Percentiles rank a stretch among this genome's conserved stretches.
These are phyloP conservation scores for Pilobolus umbonatus DNA, from an alignment of 192 early-diverging fungal species.

Conservation along the genomic window DNA sequence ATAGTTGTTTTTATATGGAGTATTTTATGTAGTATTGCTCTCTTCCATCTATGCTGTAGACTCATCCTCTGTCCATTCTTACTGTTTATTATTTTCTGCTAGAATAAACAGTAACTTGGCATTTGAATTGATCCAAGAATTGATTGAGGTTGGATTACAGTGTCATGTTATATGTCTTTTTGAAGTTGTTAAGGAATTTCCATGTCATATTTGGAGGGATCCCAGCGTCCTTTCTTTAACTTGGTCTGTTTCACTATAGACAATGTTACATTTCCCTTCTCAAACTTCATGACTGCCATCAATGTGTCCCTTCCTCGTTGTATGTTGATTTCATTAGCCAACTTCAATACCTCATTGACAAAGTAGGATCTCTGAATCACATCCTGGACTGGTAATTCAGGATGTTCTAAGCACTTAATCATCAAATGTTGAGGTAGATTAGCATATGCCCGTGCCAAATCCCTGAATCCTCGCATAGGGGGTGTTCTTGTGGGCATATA, in stretches of 20 bases:
- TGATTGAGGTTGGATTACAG: no score
- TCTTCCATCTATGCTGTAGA: no score
- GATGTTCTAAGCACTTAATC: slow-evolving; percentile 20
- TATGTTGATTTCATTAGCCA: background rate
- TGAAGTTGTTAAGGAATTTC: no score
- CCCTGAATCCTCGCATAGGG: slow-evolving; percentile 9
- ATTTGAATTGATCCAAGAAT: no score
- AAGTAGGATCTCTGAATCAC: slow-evolving; percentile 21
- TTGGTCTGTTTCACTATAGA: slow-evolving; percentile 7
- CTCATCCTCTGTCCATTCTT: no score
- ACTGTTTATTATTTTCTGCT: no score
- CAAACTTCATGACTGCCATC: slow-evolving; percentile 4
- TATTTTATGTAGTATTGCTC: no score
- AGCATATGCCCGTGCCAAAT: slow-evolving; percentile 12
- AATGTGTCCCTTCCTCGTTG: background rate
- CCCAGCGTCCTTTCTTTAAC: slow-evolving; percentile 9
- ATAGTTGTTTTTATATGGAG: no score
- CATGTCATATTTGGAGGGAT: slow-evolving; percentile 5
- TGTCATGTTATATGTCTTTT: no score
- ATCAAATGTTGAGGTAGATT: slow-evolving; percentile 13
- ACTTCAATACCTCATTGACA: slow-evolving; percentile 8
- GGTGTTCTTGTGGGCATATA: slow-evolving; percentile 25
- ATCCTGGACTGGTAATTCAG: slow-evolving; percentile 23
- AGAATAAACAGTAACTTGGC: no score
- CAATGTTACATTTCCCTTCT: slow-evolving; percentile 4